A percentile compares a stretch with the other conserved stretches of the same genome.
These are phyloP conservation scores for Gardenia jasminoides DNA, from an alignment of 257 asterid genomes.

Conservation along the genomic window DNA sequence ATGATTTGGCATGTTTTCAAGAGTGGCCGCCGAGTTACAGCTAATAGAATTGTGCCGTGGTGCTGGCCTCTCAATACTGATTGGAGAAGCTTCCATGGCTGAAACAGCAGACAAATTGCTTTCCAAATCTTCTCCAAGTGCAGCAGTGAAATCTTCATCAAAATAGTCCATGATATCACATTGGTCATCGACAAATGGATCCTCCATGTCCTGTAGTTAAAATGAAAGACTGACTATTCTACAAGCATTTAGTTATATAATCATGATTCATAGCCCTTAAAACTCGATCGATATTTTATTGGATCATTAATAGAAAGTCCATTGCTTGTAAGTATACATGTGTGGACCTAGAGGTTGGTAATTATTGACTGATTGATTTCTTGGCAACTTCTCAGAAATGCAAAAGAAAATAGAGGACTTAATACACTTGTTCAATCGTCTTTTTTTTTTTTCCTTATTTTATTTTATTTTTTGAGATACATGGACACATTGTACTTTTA, in stretches of 20 bases:
- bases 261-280: background rate
- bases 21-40: background rate
- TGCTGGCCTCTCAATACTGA: background rate
- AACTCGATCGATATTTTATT: no score
- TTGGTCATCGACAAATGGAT: slow-evolving; percentile 18
- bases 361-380: background rate
- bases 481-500: no score
- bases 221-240: background rate
- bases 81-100: background rate
- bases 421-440: no score
- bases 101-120: background rate
- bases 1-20: background rate
- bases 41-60: background rate
- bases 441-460: no score
- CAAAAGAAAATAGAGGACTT: no score
- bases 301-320: no score
- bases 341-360: no score
- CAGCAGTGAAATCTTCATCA: background rate
- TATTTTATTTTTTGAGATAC: no score
- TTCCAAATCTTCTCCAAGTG: background rate
- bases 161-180: slow-evolving; percentile 21
- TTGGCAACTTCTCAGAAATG: background rate
- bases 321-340: no score
- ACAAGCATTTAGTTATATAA: background rate
- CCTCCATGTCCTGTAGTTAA: slow-evolving; percentile 20